Percentiles rank a stretch among this genome's conserved stretches.
These are phyloP conservation scores for Fomitopsis palustris DNA, from an alignment of 1,284 basidiomycete genomes.

Conservation along the genomic window DNA sequence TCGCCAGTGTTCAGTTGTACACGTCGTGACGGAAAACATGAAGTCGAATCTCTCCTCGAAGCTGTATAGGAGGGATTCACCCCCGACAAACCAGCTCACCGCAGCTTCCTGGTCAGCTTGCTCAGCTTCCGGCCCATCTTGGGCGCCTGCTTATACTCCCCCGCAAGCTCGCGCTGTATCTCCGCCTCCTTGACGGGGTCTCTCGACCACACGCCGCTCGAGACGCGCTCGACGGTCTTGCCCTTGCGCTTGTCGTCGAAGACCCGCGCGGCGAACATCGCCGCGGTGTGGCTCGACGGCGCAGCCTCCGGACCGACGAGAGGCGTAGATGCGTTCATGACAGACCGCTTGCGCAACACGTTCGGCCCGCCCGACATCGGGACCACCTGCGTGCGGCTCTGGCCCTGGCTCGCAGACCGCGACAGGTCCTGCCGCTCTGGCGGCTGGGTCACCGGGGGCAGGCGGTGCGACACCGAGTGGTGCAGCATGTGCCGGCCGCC, in stretches of 20 bases:
- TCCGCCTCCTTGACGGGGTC: slow-evolving; percentile 20
- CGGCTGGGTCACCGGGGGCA: background rate
- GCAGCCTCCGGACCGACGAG: slow-evolving; percentile 5
- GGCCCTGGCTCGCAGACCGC: slow-evolving; percentile 1
- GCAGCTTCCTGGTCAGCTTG: slow-evolving; percentile 18
- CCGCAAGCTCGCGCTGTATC: slow-evolving; percentile 14
- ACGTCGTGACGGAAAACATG: too few species aligned
- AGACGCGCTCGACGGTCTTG: slow-evolving; percentile 17
- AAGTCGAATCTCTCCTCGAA: background rate
- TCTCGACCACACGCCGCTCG: slow-evolving; percentile 18
- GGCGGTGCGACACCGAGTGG: slow-evolving; percentile 4
- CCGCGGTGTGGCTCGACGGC: slow-evolving; percentile 20
- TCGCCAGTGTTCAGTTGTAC: background rate
- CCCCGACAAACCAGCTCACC: background rate
- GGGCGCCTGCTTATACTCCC: too few species aligned
- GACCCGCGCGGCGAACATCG: slow-evolving; percentile 22
- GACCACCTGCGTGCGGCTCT: slow-evolving; percentile 15
- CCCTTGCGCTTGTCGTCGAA: slow-evolving; percentile 1
- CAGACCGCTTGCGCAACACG: slow-evolving; percentile 17
- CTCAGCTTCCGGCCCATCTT: slow-evolving; percentile 26
- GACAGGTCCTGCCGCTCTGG: background rate
- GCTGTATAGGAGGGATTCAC: background rate
- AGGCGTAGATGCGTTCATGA: slow-evolving; percentile 1
- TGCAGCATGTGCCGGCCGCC: background rate
- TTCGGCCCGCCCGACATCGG: slow-evolving; percentile 21